Percentiles rank a stretch among this genome's conserved stretches.
Conservation (phyloP, 345 rosid species). For the Citrus medica region DNA sequence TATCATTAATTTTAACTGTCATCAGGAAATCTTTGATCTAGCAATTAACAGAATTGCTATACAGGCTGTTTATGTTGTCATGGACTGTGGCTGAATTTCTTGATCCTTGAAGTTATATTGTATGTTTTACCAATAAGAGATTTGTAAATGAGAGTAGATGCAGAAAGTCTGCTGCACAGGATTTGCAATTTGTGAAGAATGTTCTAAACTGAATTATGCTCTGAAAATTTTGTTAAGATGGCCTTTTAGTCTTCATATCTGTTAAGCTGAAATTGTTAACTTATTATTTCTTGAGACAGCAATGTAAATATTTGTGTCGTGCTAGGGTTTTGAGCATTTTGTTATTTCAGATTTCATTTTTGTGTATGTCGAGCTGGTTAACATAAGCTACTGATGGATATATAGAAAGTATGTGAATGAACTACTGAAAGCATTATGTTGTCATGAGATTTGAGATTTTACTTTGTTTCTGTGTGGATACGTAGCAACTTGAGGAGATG, state of each 20-base stretch:
- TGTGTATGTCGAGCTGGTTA: not conserved
- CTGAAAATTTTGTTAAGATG: not conserved
- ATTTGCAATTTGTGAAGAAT: conserved; percentile 6
- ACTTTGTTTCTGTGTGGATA: not conserved
- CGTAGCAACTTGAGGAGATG: conserved; percentile 8
- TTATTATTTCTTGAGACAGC: not conserved
- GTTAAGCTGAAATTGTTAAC: not conserved
- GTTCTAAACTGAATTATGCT: not conserved
- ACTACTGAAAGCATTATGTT: not conserved
- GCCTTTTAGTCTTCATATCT: not conserved
- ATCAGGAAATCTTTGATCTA: not conserved
- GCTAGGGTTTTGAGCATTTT: not conserved
- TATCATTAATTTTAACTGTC: not conserved
- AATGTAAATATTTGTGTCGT: not conserved
- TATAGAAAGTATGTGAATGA: not conserved
- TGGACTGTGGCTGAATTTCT: conserved; percentile 4
- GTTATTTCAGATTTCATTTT: conserved; percentile 9
- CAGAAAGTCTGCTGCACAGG: not conserved
- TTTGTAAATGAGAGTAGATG: not conserved
- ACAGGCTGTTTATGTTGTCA: not conserved
- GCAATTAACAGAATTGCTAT: not conserved
- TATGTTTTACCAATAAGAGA: not conserved
- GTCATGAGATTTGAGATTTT: conserved; percentile 1
- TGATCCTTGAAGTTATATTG: not conserved
- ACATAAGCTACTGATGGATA: not conserved